A percentile compares a stretch with the other conserved stretches of the same genome.
Conservation (phyloP, 257 asterid genomes). For the Forsythia viridissima region DNA sequence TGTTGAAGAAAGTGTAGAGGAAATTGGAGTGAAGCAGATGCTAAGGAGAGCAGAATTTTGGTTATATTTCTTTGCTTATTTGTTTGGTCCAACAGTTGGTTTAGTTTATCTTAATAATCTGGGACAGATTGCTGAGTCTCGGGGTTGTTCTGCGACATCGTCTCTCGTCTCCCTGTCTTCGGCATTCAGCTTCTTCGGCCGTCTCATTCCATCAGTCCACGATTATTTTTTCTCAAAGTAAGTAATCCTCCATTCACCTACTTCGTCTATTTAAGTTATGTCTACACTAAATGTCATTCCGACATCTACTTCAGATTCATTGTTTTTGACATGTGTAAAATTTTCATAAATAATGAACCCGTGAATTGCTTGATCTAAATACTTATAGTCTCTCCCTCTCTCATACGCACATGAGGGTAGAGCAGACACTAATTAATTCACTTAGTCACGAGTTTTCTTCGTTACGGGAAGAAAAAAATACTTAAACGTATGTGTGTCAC, state of each 20-base stretch:
- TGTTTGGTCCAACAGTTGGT: constrained; percentile 76
- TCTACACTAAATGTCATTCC: neutral
- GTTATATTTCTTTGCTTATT: constrained; percentile 62
- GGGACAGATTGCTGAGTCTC: constrained; percentile 75
- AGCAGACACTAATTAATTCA: neutral
- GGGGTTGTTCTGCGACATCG: constrained; percentile 51
- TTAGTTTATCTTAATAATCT: constrained; percentile 68
- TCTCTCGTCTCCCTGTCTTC: constrained; percentile 66
- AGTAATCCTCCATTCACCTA: neutral
- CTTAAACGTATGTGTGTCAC: too few relatives aligned
- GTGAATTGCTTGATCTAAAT: too few relatives aligned
- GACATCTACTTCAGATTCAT: neutral
- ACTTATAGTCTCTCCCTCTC: too few relatives aligned
- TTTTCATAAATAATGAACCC: neutral
- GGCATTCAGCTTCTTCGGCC: constrained; percentile 74
- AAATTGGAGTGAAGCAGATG: constrained; percentile 54
- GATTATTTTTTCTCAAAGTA: constrained; percentile 56
- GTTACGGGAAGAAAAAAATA: too few relatives aligned
- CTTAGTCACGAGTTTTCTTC: too few relatives aligned
- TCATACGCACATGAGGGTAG: neutral
- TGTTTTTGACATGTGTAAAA: neutral
- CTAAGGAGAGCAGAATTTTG: constrained; percentile 58
- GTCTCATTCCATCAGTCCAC: constrained; percentile 64
- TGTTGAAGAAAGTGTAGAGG: constrained; percentile 35
- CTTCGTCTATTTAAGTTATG: neutral